Evolutionary conservation across 1,284 basidiomycete genomes (phyloP), one percentile per base, ranked within the genome.

Genomic region (Rhizoctonia solani): DNA sequence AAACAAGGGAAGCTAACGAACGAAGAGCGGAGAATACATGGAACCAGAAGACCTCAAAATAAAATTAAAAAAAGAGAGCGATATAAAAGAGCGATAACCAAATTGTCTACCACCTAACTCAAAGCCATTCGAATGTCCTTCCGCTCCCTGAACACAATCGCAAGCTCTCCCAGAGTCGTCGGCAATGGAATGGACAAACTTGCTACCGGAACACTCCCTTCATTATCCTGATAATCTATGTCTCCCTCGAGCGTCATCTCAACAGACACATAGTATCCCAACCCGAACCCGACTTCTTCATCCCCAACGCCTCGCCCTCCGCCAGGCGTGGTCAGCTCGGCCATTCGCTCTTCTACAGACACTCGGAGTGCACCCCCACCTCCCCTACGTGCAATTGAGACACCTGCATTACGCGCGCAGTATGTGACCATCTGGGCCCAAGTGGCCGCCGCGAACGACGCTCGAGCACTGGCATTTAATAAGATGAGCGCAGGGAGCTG

Each of bases 351-450:
- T 21, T 65, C 59, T 11, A 65, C 29, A 3, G 27, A 21, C 4
- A 65, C 25, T 6, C 47, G 59, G n/a, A 65, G 25, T 16, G 19
- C 13, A 2, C 59, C 59, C 8, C 59, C 59, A 4, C 59, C 59
- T n/a, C 58, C 58, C 19, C 49, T 47, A 19, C 34, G 49, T 6
- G 59, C 59, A 13, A 65, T 27, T 5, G 59, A 34, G 1, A 65
- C 49, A 8, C 59, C 59, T 6, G 49, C 34, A 16, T 65, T 65
- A 2, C 59, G 32, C 25, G 59, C 59, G 21, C 59, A 65, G 44
- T 53, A 65, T n/a, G 59, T 41, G 49, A 65, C 59, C 59, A 65
- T 65, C 16, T 65, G 59, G 3, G 59, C 59, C 59, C 59, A 65
- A 19, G 59, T 65, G 5, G 59, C 59, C 13, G 59, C 59, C 16